Evolutionary conservation across 2,329 filamentous ascomycete species (phyloP).

Genomic region (Leptographium procerum): DNA sequence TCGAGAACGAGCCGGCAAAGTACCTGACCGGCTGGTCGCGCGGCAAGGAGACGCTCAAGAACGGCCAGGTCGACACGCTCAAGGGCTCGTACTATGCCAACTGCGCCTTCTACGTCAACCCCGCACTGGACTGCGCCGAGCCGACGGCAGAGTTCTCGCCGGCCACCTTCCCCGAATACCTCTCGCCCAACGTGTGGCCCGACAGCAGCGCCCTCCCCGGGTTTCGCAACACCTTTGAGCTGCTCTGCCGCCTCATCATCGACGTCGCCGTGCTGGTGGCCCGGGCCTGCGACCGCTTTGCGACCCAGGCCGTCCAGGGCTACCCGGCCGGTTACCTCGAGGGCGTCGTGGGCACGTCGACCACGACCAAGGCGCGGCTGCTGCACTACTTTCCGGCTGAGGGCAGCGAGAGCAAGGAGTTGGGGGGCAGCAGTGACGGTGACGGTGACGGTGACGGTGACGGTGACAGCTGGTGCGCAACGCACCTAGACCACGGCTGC

Average conservation of each 20-base stretch:
- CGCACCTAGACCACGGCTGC: slow-evolving; percentile 83
- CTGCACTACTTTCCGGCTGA: slow-evolving; percentile 81
- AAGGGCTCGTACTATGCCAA: slow-evolving; percentile 82
- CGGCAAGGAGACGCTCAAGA: slow-evolving; percentile 70
- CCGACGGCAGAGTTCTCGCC: slow-evolving; percentile 47
- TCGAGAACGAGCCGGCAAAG: slow-evolving; percentile 49
- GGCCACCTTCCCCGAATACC: slow-evolving; percentile 72
- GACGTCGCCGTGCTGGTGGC: slow-evolving; percentile 84
- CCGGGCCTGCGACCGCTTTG: slow-evolving; percentile 79
- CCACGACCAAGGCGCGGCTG: slow-evolving; percentile 80
- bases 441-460: slow-evolving; percentile 22
- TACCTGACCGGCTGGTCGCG: slow-evolving; percentile 67
- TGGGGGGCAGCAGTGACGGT: too few species aligned
- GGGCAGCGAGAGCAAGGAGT: neutral
- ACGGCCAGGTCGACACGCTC: slow-evolving; percentile 65
- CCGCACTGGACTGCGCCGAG: slow-evolving; percentile 46
- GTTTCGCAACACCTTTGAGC: slow-evolving; percentile 61
- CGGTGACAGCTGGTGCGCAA: slow-evolving; percentile 91
- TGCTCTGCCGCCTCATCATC: slow-evolving; percentile 74
- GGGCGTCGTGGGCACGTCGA: slow-evolving; percentile 72
- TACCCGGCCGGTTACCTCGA: slow-evolving; percentile 76
- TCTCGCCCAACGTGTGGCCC: slow-evolving; percentile 86
- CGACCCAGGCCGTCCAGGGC: slow-evolving; percentile 61
- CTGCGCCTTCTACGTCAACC: slow-evolving; percentile 64
- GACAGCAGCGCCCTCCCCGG: slow-evolving; percentile 55